Base-by-base conservation (phyloP, 257 asterid species). In the Scutellaria galericulata region DNA sequence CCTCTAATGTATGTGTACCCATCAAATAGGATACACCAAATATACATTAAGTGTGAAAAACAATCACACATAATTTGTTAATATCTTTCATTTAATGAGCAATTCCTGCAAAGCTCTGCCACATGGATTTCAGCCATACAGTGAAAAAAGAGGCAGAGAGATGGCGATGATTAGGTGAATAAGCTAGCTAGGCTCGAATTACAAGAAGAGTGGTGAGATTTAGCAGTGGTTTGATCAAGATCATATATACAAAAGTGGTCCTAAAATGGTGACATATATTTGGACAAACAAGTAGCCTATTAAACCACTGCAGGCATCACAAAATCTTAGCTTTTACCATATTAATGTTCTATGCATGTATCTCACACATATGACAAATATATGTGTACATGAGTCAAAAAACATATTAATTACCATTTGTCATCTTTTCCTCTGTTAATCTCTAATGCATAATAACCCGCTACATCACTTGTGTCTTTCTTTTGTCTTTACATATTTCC, bases 191-290 rank as follows among this genome's bases (percentile, higher is more conserved):
- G 18, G 18, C 18, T 18, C 18, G 18, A 24, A 24, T 24, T 24
- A 24, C 27, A 24, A 24, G 2, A 24, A 24, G 47, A 0, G 37
- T 3, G 37, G 37, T 31, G 37, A 31, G 37, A 31, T 3, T 31
- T 31, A 31, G 37, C 37, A 31, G 47, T 42, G 47, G 47, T 31
- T 18, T 7, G 64, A 70, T 68, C 45, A 64, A 77, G 63, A 64
- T 76, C 15, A 48, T 24, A 24, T 24, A 24, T 24, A 24, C 74
- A 73, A 73, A 68, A 77, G 86, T 82, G 86, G 86, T 82, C 86
- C 86, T 71, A 58, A 20, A 55, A 72, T 75, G 77, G 74, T 60
- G 78, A 76, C 74, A 81, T 42, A 69, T 45, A 77, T 70, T 78
- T 74, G 78, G 80, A 78, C 85, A 74, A 77, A 81, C 42, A 64